Percentiles rank a stretch among this genome's conserved stretches.
Evolutionary conservation across 2,329 filamentous ascomycete species (phyloP).

Genomic region (Graphiopsis chlorocephala): DNA sequence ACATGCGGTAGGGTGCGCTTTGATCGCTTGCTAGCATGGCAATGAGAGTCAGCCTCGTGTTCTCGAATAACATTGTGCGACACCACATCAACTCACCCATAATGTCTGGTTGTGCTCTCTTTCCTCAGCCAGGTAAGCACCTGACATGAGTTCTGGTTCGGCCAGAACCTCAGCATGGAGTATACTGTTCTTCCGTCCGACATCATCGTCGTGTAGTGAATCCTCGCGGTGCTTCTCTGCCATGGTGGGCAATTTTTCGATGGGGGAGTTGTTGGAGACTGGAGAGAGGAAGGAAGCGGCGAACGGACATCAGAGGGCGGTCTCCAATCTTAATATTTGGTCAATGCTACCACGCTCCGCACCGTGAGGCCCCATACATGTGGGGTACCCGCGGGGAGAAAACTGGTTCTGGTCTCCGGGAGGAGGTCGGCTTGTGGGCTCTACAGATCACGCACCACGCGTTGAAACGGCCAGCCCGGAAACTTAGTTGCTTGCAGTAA

Average conservation of each 20-base stretch:
- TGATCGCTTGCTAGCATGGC: conserved; percentile 39
- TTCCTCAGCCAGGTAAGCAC: conserved; percentile 55
- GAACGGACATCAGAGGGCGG: neutral
- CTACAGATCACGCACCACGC: neutral
- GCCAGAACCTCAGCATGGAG: conserved; percentile 37
- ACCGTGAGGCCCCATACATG: neutral
- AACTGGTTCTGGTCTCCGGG: neutral
- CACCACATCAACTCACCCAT: conserved; percentile 27
- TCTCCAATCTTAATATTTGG: neutral
- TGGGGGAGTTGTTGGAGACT: neutral
- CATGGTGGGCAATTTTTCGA: neutral
- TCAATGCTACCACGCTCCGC: neutral
- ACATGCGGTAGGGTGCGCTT: conserved; percentile 48
- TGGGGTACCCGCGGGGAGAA: neutral
- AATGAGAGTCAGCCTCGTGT: neutral
- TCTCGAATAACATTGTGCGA: neutral
- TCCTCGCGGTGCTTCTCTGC: neutral
- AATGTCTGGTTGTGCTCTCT: conserved; percentile 47
- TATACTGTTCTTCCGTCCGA: conserved; percentile 39
- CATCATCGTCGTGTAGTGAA: neutral
- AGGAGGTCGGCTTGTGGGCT: neutral
- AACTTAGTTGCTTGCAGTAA: neutral
- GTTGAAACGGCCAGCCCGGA: neutral
- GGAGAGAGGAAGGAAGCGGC: neutral
- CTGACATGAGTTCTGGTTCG: conserved; percentile 41